A percentile compares a stretch with the other conserved stretches of the same genome.
Conservation (phyloP, 2,329 filamentous ascomycete genomes). For the Shiraia bambusicola region DNA sequence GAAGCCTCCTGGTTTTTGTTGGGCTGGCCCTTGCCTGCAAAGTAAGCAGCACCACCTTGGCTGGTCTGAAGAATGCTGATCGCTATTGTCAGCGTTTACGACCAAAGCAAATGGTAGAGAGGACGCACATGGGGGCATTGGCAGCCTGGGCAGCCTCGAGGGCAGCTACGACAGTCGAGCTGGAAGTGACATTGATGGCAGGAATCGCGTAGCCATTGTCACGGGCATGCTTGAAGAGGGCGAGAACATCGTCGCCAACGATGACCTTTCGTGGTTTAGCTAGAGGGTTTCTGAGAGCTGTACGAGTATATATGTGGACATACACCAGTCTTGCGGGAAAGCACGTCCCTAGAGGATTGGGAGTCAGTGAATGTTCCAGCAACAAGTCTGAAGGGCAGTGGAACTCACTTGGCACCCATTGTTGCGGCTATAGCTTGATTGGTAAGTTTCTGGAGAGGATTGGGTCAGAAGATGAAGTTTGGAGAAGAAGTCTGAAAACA, state of each 20-base stretch:
- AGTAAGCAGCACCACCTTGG: conserved; percentile 71
- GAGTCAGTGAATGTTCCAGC: conserved; percentile 24
- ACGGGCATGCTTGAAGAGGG: conserved; percentile 86
- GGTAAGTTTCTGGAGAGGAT: not conserved
- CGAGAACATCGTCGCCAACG: conserved; percentile 63
- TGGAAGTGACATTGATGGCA: conserved; percentile 69
- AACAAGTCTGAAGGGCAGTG: not conserved
- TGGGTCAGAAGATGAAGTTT: not conserved
- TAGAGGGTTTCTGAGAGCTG: not conserved
- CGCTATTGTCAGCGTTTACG: not conserved
- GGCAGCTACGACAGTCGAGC: conserved; percentile 73
- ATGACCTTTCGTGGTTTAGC: conserved; percentile 46
- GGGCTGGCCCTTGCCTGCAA: conserved; percentile 61
- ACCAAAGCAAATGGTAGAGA: not conserved
- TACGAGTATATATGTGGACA: not conserved
- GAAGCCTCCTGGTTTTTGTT: conserved; percentile 74
- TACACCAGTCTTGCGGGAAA: conserved; percentile 61
- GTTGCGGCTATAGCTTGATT: conserved; percentile 1
- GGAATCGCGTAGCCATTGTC: conserved; percentile 60
- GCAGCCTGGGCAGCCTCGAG: conserved; percentile 94
- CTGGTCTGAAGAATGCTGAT: conserved; percentile 78
- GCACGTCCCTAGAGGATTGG: conserved; percentile 33
- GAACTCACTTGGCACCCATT: conserved; percentile 4
- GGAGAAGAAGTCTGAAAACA: not conserved
- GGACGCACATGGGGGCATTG: conserved; percentile 70